Percentiles rank a stretch among this genome's conserved stretches.
Evolutionary conservation across 345 rosid species (phyloP).

Genomic region (Capsella bursapastoris): DNA sequence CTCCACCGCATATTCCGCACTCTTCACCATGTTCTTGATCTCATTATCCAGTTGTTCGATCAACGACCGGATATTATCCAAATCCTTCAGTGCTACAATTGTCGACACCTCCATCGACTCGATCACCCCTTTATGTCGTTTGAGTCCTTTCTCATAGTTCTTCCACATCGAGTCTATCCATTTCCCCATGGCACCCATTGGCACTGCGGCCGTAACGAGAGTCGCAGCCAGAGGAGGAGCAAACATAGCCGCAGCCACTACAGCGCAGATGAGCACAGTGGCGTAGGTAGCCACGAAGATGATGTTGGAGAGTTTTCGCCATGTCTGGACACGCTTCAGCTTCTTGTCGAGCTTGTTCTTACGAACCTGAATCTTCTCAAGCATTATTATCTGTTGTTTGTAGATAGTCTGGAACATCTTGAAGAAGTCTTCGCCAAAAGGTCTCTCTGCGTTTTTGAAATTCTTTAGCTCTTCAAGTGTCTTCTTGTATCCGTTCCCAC

Average conservation of each 20-base stretch:
- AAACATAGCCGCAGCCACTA: constrained; percentile 82
- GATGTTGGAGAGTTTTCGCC: constrained; percentile 77
- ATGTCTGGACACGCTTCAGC: constrained; percentile 61
- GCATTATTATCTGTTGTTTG: constrained; percentile 66
- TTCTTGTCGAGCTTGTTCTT: constrained; percentile 88
- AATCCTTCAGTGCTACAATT: constrained; percentile 65
- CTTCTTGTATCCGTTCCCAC: constrained; percentile 49
- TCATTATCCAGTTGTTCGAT: constrained; percentile 62
- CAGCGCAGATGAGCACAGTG: constrained; percentile 76
- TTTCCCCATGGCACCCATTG: constrained; percentile 78
- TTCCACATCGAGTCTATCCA: constrained; percentile 85
- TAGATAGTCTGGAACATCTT: constrained; percentile 73
- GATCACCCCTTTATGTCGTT: constrained; percentile 69
- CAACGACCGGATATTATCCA: constrained; percentile 65
- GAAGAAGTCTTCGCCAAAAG: constrained; percentile 79
- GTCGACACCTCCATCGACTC: constrained; percentile 77
- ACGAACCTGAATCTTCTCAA: constrained; percentile 64
- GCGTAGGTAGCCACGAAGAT: constrained; percentile 81
- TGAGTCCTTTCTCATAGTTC: constrained; percentile 70
- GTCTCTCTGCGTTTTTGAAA: constrained; percentile 67
- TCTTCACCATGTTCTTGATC: constrained; percentile 53
- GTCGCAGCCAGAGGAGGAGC: constrained; percentile 88
- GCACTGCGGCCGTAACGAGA: constrained; percentile 66
- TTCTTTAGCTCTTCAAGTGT: constrained; percentile 76
- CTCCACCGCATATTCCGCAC: constrained; percentile 57